phyloP scores from a whole-genome alignment of 306 rosid species.

The Canavalia ensiformis region DNA sequence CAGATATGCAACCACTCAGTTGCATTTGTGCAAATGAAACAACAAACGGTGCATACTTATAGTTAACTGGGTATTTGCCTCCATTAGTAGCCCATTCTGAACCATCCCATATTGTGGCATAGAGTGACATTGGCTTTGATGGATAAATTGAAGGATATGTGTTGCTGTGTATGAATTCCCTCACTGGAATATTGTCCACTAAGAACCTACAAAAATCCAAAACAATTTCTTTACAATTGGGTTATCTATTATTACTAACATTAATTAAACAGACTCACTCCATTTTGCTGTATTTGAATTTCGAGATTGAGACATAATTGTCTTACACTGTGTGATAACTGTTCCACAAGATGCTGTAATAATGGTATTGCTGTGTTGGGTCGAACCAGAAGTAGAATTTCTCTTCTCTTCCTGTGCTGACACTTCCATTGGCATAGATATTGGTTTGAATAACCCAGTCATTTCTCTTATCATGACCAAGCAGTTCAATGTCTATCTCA shows the following conservation, averaged over 20 bases:
- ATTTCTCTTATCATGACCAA: constrained; percentile 90
- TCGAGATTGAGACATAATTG: constrained; percentile 1
- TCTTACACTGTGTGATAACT: constrained; percentile 83
- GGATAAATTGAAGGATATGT: constrained; percentile 64
- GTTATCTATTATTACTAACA: not conserved
- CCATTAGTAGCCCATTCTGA: constrained; percentile 98
- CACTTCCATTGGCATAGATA: constrained; percentile 89
- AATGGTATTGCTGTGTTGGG: constrained; percentile 79
- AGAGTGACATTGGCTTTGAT: constrained; percentile 87
- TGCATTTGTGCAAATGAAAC: constrained; percentile 75
- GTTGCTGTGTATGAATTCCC: constrained; percentile 69
- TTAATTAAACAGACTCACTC: not conserved
- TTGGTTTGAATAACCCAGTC: constrained; percentile 94
- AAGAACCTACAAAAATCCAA: constrained; percentile 63
- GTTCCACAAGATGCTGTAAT: constrained; percentile 94
- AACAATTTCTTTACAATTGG: constrained; percentile 9
- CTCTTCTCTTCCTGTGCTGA: constrained; percentile 94
- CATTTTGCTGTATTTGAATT: not conserved
- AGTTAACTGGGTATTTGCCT: constrained; percentile 86
- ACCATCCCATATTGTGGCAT: constrained; percentile 95
- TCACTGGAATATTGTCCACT: constrained; percentile 88
- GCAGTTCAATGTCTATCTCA: constrained; percentile 90
- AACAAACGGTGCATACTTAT: constrained; percentile 82
- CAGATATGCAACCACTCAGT: constrained; percentile 67
- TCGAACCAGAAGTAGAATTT: constrained; percentile 96